Percentiles rank a stretch among this genome's conserved stretches.
phyloP scores from a whole-genome alignment of 495 filamentous ascomycete species.

The Schizothecium vesticola region DNA sequence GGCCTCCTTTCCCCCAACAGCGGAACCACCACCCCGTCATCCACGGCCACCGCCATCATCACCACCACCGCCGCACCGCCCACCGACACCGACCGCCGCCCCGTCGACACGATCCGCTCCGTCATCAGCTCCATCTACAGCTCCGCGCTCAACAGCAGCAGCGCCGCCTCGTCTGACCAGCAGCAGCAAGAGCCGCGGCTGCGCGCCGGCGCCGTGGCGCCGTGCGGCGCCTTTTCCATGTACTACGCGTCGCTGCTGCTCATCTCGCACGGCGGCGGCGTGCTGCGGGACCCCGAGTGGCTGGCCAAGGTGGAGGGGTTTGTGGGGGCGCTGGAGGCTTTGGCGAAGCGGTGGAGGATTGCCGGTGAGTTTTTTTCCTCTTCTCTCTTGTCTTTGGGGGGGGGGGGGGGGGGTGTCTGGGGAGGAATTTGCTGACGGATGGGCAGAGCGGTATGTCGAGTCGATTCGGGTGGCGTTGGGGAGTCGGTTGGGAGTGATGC shows the following conservation, averaged over 20 bases:
- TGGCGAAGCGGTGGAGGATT: conserved; percentile 25
- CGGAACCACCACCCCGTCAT: not conserved
- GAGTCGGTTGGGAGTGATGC: conserved; percentile 1
- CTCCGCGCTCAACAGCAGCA: conserved; percentile 4
- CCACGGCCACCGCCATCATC: not conserved
- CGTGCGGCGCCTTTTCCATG: conserved; percentile 22
- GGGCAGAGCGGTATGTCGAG: conserved; percentile 10
- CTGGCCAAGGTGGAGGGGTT: conserved; percentile 17
- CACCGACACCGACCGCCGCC: conserved; percentile 5
- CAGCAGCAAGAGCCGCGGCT: conserved; percentile 2
- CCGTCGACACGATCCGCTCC: conserved; percentile 16
- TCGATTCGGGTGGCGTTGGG: conserved; percentile 7
- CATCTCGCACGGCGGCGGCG: conserved; percentile 21
- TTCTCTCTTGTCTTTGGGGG: not conserved
- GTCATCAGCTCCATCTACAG: conserved; percentile 19
- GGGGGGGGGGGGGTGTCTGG: not conserved
- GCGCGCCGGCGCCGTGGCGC: conserved; percentile 11
- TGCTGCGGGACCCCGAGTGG: conserved; percentile 17
- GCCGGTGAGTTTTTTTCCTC: conserved; percentile 17
- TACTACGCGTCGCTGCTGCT: conserved; percentile 24
- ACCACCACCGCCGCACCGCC: not conserved
- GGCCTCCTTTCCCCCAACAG: conserved; percentile 10
- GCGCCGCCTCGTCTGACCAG: not conserved
- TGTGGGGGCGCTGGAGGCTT: conserved; percentile 8
- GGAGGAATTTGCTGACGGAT: not conserved